phyloP scores from a whole-genome alignment of 225 moss, liverwort and hornwort species.

The Anthoceros angustus region DNA sequence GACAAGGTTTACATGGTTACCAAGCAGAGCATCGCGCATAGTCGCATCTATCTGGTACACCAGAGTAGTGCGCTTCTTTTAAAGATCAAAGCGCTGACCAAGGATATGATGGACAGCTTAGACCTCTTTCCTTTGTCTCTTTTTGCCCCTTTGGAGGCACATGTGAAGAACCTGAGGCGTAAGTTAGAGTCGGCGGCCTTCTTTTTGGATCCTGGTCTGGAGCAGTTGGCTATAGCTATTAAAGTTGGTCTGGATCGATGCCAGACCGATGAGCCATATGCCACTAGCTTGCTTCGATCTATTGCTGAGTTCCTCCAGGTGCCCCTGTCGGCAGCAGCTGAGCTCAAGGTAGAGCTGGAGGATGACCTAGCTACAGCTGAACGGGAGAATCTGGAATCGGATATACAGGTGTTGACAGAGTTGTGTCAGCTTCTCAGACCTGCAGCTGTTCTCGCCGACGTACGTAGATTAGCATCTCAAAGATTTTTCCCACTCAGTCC shows the following conservation, averaged over 20 bases:
- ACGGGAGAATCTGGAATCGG: slow-evolving; percentile 10
- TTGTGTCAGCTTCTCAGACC: slow-evolving; percentile 25
- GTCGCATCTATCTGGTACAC: slow-evolving; percentile 36
- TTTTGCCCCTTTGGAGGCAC: slow-evolving; percentile 9
- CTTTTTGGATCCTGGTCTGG: slow-evolving; percentile 18
- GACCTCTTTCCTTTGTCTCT: slow-evolving; percentile 12
- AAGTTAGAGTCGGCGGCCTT: slow-evolving; percentile 21
- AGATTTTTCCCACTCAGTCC: slow-evolving; percentile 11
- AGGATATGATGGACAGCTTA: slow-evolving; percentile 18
- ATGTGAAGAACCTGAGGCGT: slow-evolving; percentile 10
- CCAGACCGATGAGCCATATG: slow-evolving; percentile 17
- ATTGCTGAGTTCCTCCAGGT: slow-evolving; percentile 24
- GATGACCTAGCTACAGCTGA: slow-evolving; percentile 22
- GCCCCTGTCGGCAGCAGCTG: slow-evolving; percentile 26
- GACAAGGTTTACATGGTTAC: slow-evolving; percentile 14
- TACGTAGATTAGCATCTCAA: slow-evolving; percentile 20
- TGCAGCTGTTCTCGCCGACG: slow-evolving; percentile 29
- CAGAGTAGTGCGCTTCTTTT: slow-evolving; percentile 11
- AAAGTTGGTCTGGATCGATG: slow-evolving; percentile 13
- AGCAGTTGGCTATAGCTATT: slow-evolving; percentile 16
- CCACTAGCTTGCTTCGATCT: slow-evolving; percentile 22
- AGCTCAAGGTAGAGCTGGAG: slow-evolving; percentile 31
- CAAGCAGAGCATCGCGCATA: slow-evolving; percentile 20
- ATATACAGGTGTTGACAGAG: slow-evolving; percentile 16
- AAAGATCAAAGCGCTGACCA: slow-evolving; percentile 15